phyloP scores from a whole-genome alignment of 2,329 filamentous ascomycete genomes.

The Delphinella strobiligena region DNA sequence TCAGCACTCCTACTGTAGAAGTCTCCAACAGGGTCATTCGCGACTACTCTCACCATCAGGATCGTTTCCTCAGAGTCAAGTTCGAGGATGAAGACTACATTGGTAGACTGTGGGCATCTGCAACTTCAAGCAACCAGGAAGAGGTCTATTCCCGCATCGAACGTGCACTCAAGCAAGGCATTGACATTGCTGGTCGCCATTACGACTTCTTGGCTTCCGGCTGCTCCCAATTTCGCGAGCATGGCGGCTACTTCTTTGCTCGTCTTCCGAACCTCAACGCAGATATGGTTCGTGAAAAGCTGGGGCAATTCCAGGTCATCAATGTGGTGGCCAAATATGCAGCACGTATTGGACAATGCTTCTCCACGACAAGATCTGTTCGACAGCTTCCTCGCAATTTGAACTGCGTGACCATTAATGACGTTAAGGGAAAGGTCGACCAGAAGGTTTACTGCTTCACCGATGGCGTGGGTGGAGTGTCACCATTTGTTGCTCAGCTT shows the following conservation, averaged over 20 bases:
- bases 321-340: slow-evolving; percentile 78
- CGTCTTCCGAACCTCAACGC: slow-evolving; percentile 55
- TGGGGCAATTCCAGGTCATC: slow-evolving; percentile 78
- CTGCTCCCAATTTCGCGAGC: slow-evolving; percentile 87
- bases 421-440: slow-evolving; percentile 46
- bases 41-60: slow-evolving; percentile 52
- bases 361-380: slow-evolving; percentile 79
- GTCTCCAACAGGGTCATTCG: slow-evolving; percentile 80
- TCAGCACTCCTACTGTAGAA: slow-evolving; percentile 67
- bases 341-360: slow-evolving; percentile 83
- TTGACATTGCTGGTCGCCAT: slow-evolving; percentile 65
- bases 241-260: slow-evolving; percentile 87
- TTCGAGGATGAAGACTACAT: slow-evolving; percentile 69
- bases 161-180: slow-evolving; percentile 62
- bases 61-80: slow-evolving; percentile 78
- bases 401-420: slow-evolving; percentile 47
- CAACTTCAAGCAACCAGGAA: slow-evolving; percentile 20
- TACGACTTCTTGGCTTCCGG: slow-evolving; percentile 91
- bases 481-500: slow-evolving; percentile 59
- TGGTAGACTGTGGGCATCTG: slow-evolving; percentile 24
- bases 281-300: slow-evolving; percentile 67
- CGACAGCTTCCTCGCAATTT: slow-evolving; percentile 40
- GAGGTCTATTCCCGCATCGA: slow-evolving; percentile 61
- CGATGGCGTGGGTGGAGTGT: slow-evolving; percentile 92
- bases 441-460: slow-evolving; percentile 53